Evolutionary conservation across 768 basidiomycete species (phyloP).

Genomic region (Steccherinum ochraceum): DNA sequence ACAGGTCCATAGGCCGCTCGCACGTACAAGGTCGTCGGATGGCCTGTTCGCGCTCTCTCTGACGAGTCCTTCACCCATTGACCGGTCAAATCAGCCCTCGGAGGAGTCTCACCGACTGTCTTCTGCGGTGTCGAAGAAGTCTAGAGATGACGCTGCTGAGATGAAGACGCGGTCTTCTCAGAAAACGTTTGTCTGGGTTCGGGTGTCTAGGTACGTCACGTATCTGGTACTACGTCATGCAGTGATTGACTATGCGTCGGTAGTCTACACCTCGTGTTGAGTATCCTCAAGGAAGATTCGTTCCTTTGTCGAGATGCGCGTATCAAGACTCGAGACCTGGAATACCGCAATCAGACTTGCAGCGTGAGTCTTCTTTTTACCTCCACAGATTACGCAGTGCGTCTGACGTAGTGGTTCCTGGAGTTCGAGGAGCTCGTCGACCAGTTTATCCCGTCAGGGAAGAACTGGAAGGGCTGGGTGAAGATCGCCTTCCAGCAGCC

Average conservation of each 20-base stretch:
- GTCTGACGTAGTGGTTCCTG: too few species aligned
- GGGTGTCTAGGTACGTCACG: constrained; percentile 55
- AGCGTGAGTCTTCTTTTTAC: constrained; percentile 46
- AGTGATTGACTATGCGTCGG: constrained; percentile 14
- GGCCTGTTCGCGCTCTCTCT: constrained; percentile 19
- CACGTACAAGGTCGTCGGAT: constrained; percentile 36
- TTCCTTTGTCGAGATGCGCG: constrained; percentile 77
- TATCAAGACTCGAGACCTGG: constrained; percentile 73
- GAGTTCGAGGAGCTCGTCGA: constrained; percentile 78
- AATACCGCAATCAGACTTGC: constrained; percentile 78
- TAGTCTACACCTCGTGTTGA: constrained; percentile 68
- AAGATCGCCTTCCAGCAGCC: constrained; percentile 81
- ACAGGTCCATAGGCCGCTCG: constrained; percentile 20
- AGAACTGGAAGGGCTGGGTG: constrained; percentile 77
- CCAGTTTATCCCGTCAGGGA: constrained; percentile 74
- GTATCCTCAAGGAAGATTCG: constrained; percentile 77
- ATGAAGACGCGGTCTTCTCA: constrained; percentile 77
- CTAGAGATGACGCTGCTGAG: constrained; percentile 58
- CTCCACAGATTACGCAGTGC: too few species aligned
- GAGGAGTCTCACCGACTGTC: neutral
- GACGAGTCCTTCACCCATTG: constrained; percentile 5
- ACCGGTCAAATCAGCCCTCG: constrained; percentile 4
- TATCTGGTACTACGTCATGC: constrained; percentile 11
- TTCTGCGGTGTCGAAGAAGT: constrained; percentile 4
- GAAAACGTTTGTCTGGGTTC: constrained; percentile 79